Percentiles rank a stretch among this genome's conserved stretches.
Evolutionary conservation across 2,329 filamentous ascomycete genomes (phyloP).

Genomic region (Colletotrichum truncatum): DNA sequence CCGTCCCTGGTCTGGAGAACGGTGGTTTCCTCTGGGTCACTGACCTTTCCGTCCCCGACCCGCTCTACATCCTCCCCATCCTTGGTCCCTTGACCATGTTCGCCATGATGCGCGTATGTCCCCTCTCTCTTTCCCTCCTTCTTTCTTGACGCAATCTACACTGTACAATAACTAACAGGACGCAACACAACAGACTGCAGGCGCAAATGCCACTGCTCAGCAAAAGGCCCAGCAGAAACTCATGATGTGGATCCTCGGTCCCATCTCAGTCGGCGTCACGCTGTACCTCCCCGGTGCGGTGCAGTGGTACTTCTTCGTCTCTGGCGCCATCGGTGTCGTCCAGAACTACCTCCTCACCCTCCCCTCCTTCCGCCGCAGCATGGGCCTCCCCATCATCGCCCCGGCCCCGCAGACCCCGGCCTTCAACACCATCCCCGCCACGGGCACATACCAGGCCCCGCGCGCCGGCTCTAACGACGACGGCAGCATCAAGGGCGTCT

Average conservation of each 20-base stretch:
- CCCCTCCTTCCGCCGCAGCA: slow-evolving; percentile 47
- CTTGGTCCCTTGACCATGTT: slow-evolving; percentile 66
- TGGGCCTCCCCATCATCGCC: slow-evolving; percentile 46
- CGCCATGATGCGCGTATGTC: slow-evolving; percentile 61
- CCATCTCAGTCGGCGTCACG: slow-evolving; percentile 53
- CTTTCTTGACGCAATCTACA: too few relatives aligned
- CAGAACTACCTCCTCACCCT: slow-evolving; percentile 49
- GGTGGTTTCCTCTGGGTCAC: slow-evolving; percentile 81
- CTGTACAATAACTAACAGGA: slow-evolving; percentile 35
- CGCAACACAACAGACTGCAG: neutral
- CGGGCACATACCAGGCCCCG: slow-evolving; percentile 41
- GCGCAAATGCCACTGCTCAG: slow-evolving; percentile 41
- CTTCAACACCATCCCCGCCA: slow-evolving; percentile 13
- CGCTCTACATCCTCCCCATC: slow-evolving; percentile 78
- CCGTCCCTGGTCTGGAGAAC: slow-evolving; percentile 79
- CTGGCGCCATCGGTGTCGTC: slow-evolving; percentile 41
- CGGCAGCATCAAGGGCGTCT: slow-evolving; percentile 41
- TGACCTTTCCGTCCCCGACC: slow-evolving; percentile 81
- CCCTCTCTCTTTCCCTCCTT: neutral
- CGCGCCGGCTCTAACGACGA: slow-evolving; percentile 29
- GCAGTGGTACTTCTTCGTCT: slow-evolving; percentile 58
- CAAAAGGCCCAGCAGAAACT: slow-evolving; percentile 47
- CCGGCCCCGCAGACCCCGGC: slow-evolving; percentile 26
- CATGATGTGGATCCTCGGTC: slow-evolving; percentile 54
- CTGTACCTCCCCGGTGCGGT: slow-evolving; percentile 57